These are phyloP conservation scores for Syzygium grande DNA, from an alignment of 345 rosid species.

Conservation along the genomic window DNA sequence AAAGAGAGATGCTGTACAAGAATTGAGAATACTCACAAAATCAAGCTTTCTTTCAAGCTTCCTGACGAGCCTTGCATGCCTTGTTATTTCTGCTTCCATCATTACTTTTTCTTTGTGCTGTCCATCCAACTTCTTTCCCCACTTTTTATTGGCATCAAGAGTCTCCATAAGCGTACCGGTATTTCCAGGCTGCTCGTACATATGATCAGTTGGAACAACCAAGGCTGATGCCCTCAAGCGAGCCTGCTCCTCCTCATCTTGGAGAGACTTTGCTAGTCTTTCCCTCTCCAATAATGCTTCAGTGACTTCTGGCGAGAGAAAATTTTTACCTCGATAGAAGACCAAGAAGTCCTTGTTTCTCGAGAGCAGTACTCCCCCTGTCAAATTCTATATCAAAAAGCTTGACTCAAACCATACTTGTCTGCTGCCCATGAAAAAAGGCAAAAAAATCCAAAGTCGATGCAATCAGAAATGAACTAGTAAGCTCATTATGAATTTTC, in stretches of 20 bases:
- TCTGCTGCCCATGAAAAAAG: not conserved
- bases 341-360: constrained; percentile 91
- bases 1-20: not conserved
- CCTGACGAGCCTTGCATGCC: constrained; percentile 54
- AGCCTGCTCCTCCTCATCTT: constrained; percentile 82
- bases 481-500: not conserved
- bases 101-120: constrained; percentile 40
- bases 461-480: not conserved
- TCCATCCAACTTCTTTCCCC: constrained; percentile 65
- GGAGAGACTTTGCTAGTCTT: constrained; percentile 52
- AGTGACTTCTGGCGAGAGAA: constrained; percentile 65
- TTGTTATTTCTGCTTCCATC: constrained; percentile 59
- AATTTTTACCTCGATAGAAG: constrained; percentile 87
- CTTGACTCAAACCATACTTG: not conserved
- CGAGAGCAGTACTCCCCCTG: constrained; percentile 69
- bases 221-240: constrained; percentile 64
- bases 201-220: constrained; percentile 27
- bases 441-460: not conserved
- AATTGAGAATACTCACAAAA: constrained; percentile 44
- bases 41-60: constrained; percentile 72
- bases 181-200: constrained; percentile 29
- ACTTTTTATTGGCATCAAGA: constrained; percentile 67
- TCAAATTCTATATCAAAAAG: not conserved
- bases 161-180: constrained; percentile 89
- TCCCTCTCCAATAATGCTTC: constrained; percentile 79